Conservation (phyloP, 1,284 basidiomycete genomes). For the Tetrapyrgos nigripes region DNA sequence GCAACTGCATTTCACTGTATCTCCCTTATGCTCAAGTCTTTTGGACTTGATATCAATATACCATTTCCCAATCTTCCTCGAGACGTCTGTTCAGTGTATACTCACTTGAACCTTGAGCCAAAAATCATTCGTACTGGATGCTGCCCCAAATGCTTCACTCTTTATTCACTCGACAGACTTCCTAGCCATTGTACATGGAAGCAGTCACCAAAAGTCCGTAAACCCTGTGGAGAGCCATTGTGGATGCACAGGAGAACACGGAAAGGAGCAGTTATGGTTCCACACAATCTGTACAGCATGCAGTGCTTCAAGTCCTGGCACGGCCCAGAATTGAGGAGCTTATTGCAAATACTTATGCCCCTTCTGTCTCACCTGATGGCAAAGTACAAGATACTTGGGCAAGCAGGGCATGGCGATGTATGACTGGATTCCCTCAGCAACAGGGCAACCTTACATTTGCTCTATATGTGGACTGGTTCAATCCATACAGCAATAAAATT, state of each 20-base stretch:
- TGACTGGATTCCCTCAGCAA: neutral
- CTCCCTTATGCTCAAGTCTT: neutral
- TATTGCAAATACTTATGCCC: neutral
- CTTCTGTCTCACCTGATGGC: neutral
- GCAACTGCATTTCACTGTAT: neutral
- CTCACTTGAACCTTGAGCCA: neutral
- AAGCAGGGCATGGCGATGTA: neutral
- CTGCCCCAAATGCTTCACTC: neutral
- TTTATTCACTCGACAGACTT: neutral
- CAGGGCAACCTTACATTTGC: conserved; percentile 6
- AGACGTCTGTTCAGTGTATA: neutral
- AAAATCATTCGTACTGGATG: neutral
- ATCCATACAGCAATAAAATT: conserved; percentile 3
- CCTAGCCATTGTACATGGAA: no score
- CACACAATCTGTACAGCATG: neutral
- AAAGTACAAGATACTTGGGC: no score
- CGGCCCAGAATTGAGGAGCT: neutral
- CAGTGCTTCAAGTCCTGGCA: neutral
- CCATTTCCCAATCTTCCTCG: neutral
- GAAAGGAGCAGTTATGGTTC: neutral
- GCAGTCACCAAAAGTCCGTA: no score
- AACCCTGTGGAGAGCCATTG: neutral
- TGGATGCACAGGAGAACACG: neutral
- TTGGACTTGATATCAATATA: neutral
- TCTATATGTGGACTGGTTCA: conserved; percentile 13